Percentiles rank a stretch among this genome's conserved stretches.
Evolutionary conservation across 2,329 filamentous ascomycete species (phyloP).

Genomic region (Xylaria sp.): DNA sequence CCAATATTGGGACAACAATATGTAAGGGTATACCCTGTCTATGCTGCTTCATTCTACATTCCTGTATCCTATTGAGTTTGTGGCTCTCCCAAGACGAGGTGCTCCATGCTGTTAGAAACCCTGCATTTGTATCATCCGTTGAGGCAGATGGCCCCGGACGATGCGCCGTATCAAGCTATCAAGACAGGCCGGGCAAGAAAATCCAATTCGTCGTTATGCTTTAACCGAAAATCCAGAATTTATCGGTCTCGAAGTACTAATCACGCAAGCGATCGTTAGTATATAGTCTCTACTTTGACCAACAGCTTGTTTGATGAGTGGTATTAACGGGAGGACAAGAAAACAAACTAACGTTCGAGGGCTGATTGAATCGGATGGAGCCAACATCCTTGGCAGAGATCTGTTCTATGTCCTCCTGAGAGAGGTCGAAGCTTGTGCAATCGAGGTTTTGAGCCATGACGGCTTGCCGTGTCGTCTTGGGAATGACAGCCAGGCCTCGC

Average conservation of each 20-base stretch:
- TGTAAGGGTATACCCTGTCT: slow-evolving; percentile 34
- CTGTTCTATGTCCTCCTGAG: slow-evolving; percentile 67
- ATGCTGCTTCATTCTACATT: slow-evolving; percentile 35
- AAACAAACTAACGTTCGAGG: slow-evolving; percentile 65
- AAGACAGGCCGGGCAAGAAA: slow-evolving; percentile 16
- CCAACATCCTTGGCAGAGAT: slow-evolving; percentile 69
- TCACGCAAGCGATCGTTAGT: slow-evolving; percentile 21
- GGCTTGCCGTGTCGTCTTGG: slow-evolving; percentile 67
- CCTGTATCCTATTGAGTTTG: slow-evolving; percentile 20
- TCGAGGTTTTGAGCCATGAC: slow-evolving; percentile 70
- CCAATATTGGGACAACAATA: slow-evolving; percentile 31
- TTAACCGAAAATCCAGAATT: slow-evolving; percentile 64
- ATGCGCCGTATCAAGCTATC: slow-evolving; percentile 7
- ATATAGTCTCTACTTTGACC: neutral
- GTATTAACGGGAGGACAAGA: neutral
- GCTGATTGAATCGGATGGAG: slow-evolving; percentile 81
- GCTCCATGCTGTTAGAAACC: neutral
- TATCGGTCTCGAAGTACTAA: slow-evolving; percentile 61
- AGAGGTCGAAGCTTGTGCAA: slow-evolving; percentile 68
- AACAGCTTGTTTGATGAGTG: neutral
- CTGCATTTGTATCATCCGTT: neutral
- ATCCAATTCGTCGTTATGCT: slow-evolving; percentile 7
- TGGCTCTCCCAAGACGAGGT: slow-evolving; percentile 4
- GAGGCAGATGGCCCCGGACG: neutral
- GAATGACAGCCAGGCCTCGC: slow-evolving; percentile 79